Evolutionary conservation across 129 eudicot genomes (phyloP), one percentile per base, ranked within the genome.

Genomic region (Kitagawia praeruptora): DNA sequence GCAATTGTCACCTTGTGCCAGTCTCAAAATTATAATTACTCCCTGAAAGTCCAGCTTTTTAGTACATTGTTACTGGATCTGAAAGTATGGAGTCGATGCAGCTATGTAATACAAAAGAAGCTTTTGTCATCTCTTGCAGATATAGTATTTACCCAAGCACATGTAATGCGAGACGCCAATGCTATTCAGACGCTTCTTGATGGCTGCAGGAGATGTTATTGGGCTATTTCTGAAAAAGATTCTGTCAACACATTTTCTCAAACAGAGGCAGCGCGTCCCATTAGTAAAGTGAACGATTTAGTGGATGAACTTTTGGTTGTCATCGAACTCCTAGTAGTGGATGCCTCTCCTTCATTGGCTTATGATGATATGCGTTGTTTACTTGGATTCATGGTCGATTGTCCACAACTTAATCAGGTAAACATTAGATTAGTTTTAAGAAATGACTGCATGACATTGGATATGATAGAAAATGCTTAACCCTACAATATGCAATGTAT

Each of bases 401-500:
- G 97, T 61, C 96, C 99, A 77, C 99, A 96, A 86, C 89, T 93
- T 51, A 96, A 96, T 89, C 99, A 92, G 98, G 98, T 96, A 87
- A 70, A 56, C 34, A 51, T 61, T 8, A 38, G 11, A 10, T 42
- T 11, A 39, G 13, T 42, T 28, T 42, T 44, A 7, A 27, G 5
- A 73, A n/a, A 23, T 23, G 34, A 41, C 13, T 41, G 13, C 25
- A 10, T 39, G 25, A 34, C 47, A 39, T 34, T 16, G 21, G 41
- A 15, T 37, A 18, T 31, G 18, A 51, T 1, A 51, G 58, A 51
- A 16, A 18, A 16, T 51, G n/a, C 23, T 51, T 51, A 51, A 51
- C 58, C 58, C 23, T 51, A 18, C n/a, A 51, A 16, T 51, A 51
- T 51, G 58, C 58, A 51, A 51, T 51, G 58, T 15, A 16, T 51